Conservation (phyloP, 2,329 filamentous ascomycete genomes). For the Sarocladium brachiariae region DNA sequence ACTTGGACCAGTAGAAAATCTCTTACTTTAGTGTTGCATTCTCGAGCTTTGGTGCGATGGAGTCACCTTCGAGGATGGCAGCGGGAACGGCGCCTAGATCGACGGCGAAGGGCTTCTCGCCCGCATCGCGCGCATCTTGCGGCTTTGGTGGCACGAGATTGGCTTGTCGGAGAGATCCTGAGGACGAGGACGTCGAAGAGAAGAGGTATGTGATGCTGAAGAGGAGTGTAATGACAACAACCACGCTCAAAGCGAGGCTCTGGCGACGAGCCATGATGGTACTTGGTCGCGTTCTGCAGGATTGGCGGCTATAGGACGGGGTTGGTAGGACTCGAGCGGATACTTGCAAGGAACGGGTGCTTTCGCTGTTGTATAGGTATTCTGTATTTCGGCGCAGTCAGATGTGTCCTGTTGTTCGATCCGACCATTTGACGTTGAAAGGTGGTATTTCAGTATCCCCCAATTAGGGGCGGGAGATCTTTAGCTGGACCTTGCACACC, state of each 20-base stretch:
- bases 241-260: slow-evolving; percentile 45
- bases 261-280: slow-evolving; percentile 44
- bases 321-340: too few species aligned
- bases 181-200: slow-evolving; percentile 32
- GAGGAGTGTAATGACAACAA: slow-evolving; percentile 49
- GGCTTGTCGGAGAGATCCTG: slow-evolving; percentile 15
- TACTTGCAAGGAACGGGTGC: too few species aligned
- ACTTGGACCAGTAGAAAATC: too few species aligned
- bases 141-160: neutral
- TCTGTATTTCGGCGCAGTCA: too few species aligned
- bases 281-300: too few species aligned
- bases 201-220: slow-evolving; percentile 54
- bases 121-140: slow-evolving; percentile 8
- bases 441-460: too few species aligned
- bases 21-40: slow-evolving; percentile 71
- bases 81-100: slow-evolving; percentile 38
- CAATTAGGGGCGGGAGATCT: too few species aligned
- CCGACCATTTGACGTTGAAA: too few species aligned
- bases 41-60: slow-evolving; percentile 73
- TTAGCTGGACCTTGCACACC: too few species aligned
- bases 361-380: too few species aligned
- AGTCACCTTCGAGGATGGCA: slow-evolving; percentile 55
- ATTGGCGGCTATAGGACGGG: too few species aligned
- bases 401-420: too few species aligned
- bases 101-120: slow-evolving; percentile 24